Evolutionary conservation across 2,329 filamentous ascomycete genomes (phyloP), one percentile per base, ranked within the genome.

Genomic region (Aureobasidium subglaciale): DNA sequence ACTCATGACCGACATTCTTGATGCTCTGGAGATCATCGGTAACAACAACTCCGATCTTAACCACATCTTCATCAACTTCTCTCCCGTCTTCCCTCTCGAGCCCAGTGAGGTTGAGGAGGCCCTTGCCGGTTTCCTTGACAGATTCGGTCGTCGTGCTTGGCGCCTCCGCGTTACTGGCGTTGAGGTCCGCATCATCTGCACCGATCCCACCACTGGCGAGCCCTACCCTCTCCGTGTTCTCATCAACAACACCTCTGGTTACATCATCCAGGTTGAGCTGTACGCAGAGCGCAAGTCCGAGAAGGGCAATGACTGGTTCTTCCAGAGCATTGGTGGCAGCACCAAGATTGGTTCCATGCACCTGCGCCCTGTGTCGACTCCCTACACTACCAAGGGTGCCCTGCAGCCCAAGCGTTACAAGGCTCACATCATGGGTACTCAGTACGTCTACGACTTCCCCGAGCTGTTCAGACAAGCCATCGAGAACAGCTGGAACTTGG

Each of bases 31-130:
- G 79, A 96, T 99, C 65, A 95, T 96, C 68, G 93, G 93, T 68
- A 96, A 96, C 80, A 97, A 96, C 78, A 95, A 95, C 77, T 96
- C 93, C 50, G 93, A 99, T 79, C 81, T 99, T 69, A 99, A 99
- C 80, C 93, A 99, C 77, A 93, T 99, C 80, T 99, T 99, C 79
- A 93, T 99, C 80, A 97, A 99, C 82, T 99, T 99, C 78, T 93
- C 90, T 0, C 90, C 91, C 9, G 88, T 96, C 58, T 97, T 99
- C 84, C 89, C 90, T 70, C 83, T 99, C 46, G 80, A 90, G 67
- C 91, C 93, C 3, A 77, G 83, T 58, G 90, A 96, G 75, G 90
- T 99, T 15, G 90, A 97, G 75, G 83, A 95, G 72, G 92, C 90
- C 27, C 83, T 99, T 22, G 90, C 87, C 67, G 91, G 91, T 56